Evolutionary conservation across 352 stramenopile genomes (phyloP).

Genomic region (Globisporangium cystogenes): DNA sequence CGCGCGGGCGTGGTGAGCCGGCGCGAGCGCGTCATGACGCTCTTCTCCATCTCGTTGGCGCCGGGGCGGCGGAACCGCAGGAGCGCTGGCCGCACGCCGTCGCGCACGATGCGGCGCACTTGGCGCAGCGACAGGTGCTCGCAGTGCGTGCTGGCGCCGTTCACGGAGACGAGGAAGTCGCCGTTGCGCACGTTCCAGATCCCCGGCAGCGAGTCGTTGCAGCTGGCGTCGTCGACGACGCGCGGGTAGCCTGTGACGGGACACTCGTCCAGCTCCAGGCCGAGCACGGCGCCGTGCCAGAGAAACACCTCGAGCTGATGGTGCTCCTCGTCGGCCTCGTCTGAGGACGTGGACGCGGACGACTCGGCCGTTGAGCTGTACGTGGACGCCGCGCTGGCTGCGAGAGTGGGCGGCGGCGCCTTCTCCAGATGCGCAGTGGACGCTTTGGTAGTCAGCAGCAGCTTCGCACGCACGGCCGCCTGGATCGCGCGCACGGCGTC

Average conservation of each 20-base stretch:
- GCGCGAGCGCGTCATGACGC: constrained; percentile 16
- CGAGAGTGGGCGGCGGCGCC: constrained; percentile 12
- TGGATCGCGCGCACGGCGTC: constrained; percentile 30
- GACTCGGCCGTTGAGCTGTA: constrained; percentile 1
- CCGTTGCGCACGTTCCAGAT: constrained; percentile 62
- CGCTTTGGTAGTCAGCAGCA: constrained; percentile 1
- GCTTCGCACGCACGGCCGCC: constrained; percentile 21
- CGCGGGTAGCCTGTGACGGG: constrained; percentile 44
- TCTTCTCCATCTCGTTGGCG: constrained; percentile 32
- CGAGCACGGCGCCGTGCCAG: constrained; percentile 52
- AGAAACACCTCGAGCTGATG: constrained; percentile 55
- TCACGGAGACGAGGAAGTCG: constrained; percentile 58
- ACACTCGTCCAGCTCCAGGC: constrained; percentile 40
- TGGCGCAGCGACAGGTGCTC: constrained; percentile 33
- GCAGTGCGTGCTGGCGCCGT: constrained; percentile 37
- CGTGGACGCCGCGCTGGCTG: constrained; percentile 7
- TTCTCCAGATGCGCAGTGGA: not conserved
- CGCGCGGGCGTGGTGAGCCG: constrained; percentile 5
- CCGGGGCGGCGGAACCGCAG: constrained; percentile 52
- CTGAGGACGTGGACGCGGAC: constrained; percentile 10
- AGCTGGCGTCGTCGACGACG: constrained; percentile 39
- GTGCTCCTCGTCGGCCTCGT: constrained; percentile 33
- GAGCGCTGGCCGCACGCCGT: constrained; percentile 53
- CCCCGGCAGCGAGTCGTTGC: constrained; percentile 54
- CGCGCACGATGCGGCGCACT: constrained; percentile 51